phyloP scores from a whole-genome alignment of 2,329 filamentous ascomycete species.

The Alternaria panax region DNA sequence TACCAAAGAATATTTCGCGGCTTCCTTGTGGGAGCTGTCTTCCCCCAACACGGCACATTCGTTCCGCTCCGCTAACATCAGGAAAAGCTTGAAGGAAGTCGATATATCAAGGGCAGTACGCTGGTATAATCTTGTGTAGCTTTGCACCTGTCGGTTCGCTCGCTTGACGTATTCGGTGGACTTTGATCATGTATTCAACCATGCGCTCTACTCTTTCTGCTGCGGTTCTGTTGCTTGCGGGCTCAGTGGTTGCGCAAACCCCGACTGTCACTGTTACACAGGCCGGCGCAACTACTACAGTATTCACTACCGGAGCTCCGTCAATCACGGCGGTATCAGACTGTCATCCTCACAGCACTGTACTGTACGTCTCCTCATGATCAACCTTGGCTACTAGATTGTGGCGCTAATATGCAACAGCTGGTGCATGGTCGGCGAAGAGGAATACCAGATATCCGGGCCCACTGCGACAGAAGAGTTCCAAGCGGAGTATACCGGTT shows the following conservation, averaged over 20 bases:
- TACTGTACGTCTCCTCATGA: constrained; percentile 48
- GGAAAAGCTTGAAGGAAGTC: constrained; percentile 3
- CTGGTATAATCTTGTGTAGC: constrained; percentile 8
- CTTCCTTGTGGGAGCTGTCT: constrained; percentile 6
- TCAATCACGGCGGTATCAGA: constrained; percentile 58
- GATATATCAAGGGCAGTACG: constrained; percentile 30
- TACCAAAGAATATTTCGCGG: constrained; percentile 23
- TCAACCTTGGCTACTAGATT: neutral
- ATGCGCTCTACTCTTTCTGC: constrained; percentile 4
- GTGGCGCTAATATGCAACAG: constrained; percentile 36
- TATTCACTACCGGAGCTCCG: constrained; percentile 17
- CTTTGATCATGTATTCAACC: constrained; percentile 22
- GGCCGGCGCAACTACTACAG: constrained; percentile 4
- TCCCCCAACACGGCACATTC: constrained; percentile 26
- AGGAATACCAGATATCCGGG: constrained; percentile 56
- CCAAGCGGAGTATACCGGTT: constrained; percentile 69
- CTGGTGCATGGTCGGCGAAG: constrained; percentile 54
- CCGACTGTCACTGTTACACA: constrained; percentile 14
- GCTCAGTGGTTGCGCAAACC: constrained; percentile 27
- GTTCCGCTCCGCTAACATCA: constrained; percentile 10
- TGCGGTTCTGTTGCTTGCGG: constrained; percentile 15
- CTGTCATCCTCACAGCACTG: constrained; percentile 60
- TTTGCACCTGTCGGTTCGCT: constrained; percentile 5
- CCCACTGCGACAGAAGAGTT: constrained; percentile 64
- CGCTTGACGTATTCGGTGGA: neutral